phyloP scores from a whole-genome alignment of 2,329 filamentous ascomycete species.

The Ampelomyces quisqualis region DNA sequence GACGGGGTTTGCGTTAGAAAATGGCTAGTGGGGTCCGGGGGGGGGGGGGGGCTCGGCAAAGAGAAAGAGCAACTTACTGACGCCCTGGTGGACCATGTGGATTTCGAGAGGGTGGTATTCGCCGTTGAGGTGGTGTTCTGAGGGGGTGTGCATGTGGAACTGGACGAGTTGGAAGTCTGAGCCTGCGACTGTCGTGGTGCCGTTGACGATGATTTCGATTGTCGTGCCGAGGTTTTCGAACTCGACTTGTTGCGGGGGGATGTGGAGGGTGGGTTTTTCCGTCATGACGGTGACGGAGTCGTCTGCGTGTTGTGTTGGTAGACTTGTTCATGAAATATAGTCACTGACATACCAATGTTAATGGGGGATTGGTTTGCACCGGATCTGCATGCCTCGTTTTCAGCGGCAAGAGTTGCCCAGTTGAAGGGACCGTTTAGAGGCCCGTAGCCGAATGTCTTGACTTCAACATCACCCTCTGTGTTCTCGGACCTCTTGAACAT shows the following conservation, averaged over 20 bases:
- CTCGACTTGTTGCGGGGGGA: conserved; percentile 49
- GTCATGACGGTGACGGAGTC: conserved; percentile 33
- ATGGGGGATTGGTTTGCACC: conserved; percentile 60
- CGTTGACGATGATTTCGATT: conserved; percentile 57
- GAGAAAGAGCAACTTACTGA: conserved; percentile 35
- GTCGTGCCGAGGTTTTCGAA: conserved; percentile 62
- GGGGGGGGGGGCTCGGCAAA: not conserved
- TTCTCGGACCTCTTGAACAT: conserved; percentile 29
- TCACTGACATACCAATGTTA: conserved; percentile 52
- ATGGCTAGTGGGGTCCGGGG: conserved; percentile 1
- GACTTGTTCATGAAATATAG: too few relatives aligned
- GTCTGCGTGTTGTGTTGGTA: conserved; percentile 17
- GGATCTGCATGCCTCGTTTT: conserved; percentile 51
- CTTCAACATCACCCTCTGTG: conserved; percentile 28
- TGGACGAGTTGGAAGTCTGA: conserved; percentile 52
- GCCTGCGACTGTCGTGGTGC: conserved; percentile 48
- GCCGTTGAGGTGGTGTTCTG: conserved; percentile 57
- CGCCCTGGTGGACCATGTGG: conserved; percentile 61
- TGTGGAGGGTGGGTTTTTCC: conserved; percentile 33
- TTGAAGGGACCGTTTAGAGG: conserved; percentile 52
- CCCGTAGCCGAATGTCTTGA: conserved; percentile 48
- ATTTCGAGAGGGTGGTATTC: conserved; percentile 52
- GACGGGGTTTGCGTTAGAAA: not conserved
- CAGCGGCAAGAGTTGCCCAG: conserved; percentile 52
- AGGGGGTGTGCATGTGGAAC: conserved; percentile 63